Evolutionary conservation across 1,284 basidiomycete species (phyloP).

Genomic region (Trichosporon ovoides): DNA sequence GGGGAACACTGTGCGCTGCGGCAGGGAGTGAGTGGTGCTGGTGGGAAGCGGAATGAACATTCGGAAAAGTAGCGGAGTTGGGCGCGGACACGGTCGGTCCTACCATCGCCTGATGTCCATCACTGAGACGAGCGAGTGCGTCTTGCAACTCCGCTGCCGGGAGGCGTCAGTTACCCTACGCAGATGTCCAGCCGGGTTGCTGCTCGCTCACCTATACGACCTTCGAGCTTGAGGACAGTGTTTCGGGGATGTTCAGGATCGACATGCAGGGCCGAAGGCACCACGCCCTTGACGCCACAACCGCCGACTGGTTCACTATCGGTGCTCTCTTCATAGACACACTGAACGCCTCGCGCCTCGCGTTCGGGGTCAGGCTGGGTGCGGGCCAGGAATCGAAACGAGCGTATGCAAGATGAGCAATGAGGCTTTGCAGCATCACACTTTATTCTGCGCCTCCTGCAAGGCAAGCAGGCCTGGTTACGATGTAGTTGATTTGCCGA

Average conservation of each 20-base stretch:
- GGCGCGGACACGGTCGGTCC: not conserved
- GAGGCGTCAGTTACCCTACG: constrained; percentile 4
- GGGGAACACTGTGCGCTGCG: not conserved
- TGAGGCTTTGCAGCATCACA: constrained; percentile 21
- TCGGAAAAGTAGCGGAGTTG: not conserved
- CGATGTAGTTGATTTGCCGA: constrained; percentile 23
- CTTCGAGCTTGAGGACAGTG: constrained; percentile 29
- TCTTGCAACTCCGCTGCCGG: constrained; percentile 23
- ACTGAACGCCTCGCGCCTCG: constrained; percentile 34
- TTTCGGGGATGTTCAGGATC: constrained; percentile 10
- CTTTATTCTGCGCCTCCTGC: constrained; percentile 22
- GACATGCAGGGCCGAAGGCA: not conserved
- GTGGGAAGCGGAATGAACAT: not conserved
- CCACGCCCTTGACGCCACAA: not conserved
- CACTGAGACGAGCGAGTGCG: constrained; percentile 9
- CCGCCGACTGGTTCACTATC: constrained; percentile 5
- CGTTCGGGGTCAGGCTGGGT: constrained; percentile 36
- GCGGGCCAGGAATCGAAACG: constrained; percentile 19
- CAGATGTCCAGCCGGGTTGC: not conserved
- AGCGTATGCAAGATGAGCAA: constrained; percentile 21
- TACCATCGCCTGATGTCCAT: not conserved
- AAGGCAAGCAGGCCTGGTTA: constrained; percentile 24
- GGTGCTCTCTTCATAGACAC: constrained; percentile 27
- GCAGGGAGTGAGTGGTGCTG: not conserved
- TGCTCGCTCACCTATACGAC: constrained; percentile 31